Evolutionary conservation across 352 stramenopile genomes (phyloP).

Genomic region (Phytophthora macrochlamydospora): DNA sequence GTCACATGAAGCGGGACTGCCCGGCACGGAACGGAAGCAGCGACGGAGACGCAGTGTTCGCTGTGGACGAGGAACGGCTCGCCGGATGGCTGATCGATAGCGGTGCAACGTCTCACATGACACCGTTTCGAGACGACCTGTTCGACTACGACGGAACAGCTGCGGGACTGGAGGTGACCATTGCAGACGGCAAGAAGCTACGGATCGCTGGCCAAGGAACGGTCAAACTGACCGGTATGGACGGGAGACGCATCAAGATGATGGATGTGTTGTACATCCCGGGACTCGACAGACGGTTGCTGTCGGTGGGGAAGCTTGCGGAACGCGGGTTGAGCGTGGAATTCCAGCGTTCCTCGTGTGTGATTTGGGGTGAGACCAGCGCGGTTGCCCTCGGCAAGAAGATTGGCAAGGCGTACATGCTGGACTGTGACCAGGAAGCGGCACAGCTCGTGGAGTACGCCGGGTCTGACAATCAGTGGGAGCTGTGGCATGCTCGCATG

Average conservation of each 20-base stretch:
- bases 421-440: slow-evolving; percentile 18
- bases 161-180: not conserved
- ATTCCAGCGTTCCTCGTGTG: not conserved
- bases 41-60: slow-evolving; percentile 2
- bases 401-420: slow-evolving; percentile 14
- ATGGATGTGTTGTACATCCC: slow-evolving; percentile 23
- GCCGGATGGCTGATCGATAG: slow-evolving; percentile 20
- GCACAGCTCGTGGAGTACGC: slow-evolving; percentile 18
- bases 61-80: not conserved
- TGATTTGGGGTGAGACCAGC: not conserved
- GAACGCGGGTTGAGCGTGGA: not conserved
- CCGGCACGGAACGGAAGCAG: not conserved
- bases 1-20: slow-evolving; percentile 17
- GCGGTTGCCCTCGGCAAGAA: slow-evolving; percentile 6
- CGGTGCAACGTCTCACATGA: slow-evolving; percentile 24
- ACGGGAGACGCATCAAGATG: slow-evolving; percentile 9
- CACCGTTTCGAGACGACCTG: not conserved
- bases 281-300: slow-evolving; percentile 18
- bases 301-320: slow-evolving; percentile 8
- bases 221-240: slow-evolving; percentile 1
- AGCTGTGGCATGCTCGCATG: slow-evolving; percentile 27
- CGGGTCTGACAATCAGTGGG: slow-evolving; percentile 16
- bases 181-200: slow-evolving; percentile 2
- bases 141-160: slow-evolving; percentile 5
- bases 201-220: not conserved